Conservation (phyloP, 345 rosid species). For the Salix caprea region DNA sequence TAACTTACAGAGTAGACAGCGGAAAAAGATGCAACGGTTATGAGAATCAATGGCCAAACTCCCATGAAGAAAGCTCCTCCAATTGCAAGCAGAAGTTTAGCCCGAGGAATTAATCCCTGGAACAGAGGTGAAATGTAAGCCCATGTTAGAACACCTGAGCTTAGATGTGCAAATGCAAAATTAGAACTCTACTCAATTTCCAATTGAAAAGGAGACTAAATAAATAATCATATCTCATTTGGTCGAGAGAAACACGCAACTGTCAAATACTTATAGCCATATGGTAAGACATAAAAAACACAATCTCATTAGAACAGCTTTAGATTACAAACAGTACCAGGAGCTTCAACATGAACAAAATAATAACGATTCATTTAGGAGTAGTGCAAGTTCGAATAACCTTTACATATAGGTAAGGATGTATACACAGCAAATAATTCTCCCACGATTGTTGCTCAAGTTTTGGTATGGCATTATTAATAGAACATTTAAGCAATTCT, state of each 20-base stretch:
- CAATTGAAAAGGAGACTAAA: neutral
- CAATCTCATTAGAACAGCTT: neutral
- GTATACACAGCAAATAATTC: neutral
- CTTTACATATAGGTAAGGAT: neutral
- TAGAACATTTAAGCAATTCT: neutral
- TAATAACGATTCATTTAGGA: neutral
- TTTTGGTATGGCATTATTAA: neutral
- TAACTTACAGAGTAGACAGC: slow-evolving; percentile 74
- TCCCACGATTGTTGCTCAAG: neutral
- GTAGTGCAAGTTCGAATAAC: neutral
- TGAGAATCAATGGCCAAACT: slow-evolving; percentile 77
- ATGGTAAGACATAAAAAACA: neutral
- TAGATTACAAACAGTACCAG: neutral
- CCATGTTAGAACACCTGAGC: neutral
- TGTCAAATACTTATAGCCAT: neutral
- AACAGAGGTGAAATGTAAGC: slow-evolving; percentile 23
- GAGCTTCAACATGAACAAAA: neutral
- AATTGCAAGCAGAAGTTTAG: slow-evolving; percentile 62
- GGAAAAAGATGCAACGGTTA: slow-evolving; percentile 61
- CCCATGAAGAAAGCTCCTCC: slow-evolving; percentile 94
- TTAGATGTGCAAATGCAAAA: neutral
- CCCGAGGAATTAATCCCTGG: slow-evolving; percentile 93
- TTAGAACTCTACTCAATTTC: neutral
- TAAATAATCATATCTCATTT: neutral
- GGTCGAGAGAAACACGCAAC: neutral